Evolutionary conservation across 2,329 filamentous ascomycete genomes (phyloP).

Genomic region (Arachnopeziza araneosa): DNA sequence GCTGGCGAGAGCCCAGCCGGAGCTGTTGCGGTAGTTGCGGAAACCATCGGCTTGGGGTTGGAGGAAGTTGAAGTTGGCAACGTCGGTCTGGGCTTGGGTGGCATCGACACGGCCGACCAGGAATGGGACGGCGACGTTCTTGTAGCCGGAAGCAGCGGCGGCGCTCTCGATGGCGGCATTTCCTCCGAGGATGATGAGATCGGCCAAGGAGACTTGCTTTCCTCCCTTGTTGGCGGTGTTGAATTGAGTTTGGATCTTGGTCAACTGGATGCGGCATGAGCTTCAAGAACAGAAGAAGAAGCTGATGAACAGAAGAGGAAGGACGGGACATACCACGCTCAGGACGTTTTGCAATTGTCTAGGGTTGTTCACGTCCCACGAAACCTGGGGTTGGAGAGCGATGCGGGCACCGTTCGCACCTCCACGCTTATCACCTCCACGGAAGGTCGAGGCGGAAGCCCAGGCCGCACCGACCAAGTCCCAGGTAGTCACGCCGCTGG

Average conservation of each 20-base stretch:
- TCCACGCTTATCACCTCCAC: slow-evolving; percentile 72
- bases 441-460: slow-evolving; percentile 67
- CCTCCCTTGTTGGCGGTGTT: slow-evolving; percentile 41
- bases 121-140: slow-evolving; percentile 44
- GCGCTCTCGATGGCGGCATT: slow-evolving; percentile 51
- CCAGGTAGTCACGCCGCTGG: slow-evolving; percentile 50
- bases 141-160: slow-evolving; percentile 23
- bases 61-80: slow-evolving; percentile 46
- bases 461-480: slow-evolving; percentile 63
- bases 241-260: slow-evolving; percentile 42
- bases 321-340: slow-evolving; percentile 6
- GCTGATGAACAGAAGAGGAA: too few species aligned
- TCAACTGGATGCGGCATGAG: slow-evolving; percentile 11
- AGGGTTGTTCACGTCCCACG: slow-evolving; percentile 75
- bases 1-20: slow-evolving; percentile 41
- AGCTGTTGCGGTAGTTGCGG: slow-evolving; percentile 50
- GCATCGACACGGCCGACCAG: slow-evolving; percentile 52
- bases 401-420: slow-evolving; percentile 77
- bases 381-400: slow-evolving; percentile 63
- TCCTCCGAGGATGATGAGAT: slow-evolving; percentile 53
- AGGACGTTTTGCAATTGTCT: slow-evolving; percentile 43
- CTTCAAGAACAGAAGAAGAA: neutral
- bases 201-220: slow-evolving; percentile 49
- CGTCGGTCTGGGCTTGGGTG: slow-evolving; percentile 50
- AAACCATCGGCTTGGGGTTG: slow-evolving; percentile 51